These are phyloP conservation scores for Nigrospora osmanthi DNA, from an alignment of 2,329 filamentous ascomycete genomes.

Conservation along the genomic window DNA sequence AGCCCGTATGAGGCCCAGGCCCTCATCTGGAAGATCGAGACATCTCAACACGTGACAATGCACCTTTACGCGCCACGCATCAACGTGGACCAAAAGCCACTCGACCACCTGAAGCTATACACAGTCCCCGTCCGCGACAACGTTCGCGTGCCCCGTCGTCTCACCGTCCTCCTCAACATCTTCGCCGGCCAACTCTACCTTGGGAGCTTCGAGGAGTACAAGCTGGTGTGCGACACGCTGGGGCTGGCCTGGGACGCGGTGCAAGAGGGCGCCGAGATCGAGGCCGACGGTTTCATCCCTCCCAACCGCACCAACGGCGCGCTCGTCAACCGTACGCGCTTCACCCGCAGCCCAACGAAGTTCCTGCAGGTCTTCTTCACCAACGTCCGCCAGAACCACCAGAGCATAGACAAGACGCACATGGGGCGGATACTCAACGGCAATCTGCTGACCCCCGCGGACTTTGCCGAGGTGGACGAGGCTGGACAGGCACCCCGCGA, in stretches of 20 bases:
- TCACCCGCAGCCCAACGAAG: slow-evolving; percentile 12
- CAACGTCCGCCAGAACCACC: slow-evolving; percentile 3
- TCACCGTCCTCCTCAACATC: slow-evolving; percentile 46
- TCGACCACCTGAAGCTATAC: slow-evolving; percentile 12
- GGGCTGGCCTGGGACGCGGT: slow-evolving; percentile 17
- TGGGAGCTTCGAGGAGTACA: slow-evolving; percentile 44
- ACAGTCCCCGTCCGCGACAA: slow-evolving; percentile 6
- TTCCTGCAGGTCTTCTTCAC: slow-evolving; percentile 5
- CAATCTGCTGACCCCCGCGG: slow-evolving; percentile 1
- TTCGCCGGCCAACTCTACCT: slow-evolving; percentile 65
- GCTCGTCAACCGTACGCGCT: slow-evolving; percentile 4
- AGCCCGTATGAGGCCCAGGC: slow-evolving; percentile 16
- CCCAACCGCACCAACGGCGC: background rate
- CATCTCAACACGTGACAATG: slow-evolving; percentile 6
- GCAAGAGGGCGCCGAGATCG: no score
- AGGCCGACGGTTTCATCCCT: background rate
- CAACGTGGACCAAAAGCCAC: slow-evolving; percentile 1
- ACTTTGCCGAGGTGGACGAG: background rate
- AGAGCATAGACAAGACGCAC: slow-evolving; percentile 6
- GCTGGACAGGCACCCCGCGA: no score
- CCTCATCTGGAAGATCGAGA: slow-evolving; percentile 6
- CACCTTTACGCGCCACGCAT: slow-evolving; percentile 12
- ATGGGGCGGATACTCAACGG: slow-evolving; percentile 4
- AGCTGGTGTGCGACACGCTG: slow-evolving; percentile 39
- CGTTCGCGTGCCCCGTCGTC: slow-evolving; percentile 5